Conservation (phyloP, 129 eudicot species). For the Helianthus tuberosus region DNA sequence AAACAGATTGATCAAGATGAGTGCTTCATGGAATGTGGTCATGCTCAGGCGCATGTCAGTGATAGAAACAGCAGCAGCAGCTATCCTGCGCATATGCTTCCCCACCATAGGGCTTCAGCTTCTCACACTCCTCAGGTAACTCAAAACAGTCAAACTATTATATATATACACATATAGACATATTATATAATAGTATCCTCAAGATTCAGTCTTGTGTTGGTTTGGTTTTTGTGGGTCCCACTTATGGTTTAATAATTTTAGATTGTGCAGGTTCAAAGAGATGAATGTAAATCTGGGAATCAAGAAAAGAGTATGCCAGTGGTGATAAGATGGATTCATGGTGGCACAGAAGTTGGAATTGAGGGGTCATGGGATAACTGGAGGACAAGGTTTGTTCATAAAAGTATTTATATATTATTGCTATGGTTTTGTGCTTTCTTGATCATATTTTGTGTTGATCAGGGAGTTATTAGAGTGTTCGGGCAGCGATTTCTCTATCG, state of each 20-base stretch:
- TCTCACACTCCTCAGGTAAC: slow-evolving; percentile 42
- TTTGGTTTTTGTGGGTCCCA: neutral
- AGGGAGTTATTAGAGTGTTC: slow-evolving; percentile 47
- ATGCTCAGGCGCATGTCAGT: slow-evolving; percentile 39
- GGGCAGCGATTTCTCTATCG: slow-evolving; percentile 25
- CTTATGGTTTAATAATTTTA: neutral
- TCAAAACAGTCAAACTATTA: slow-evolving; percentile 4
- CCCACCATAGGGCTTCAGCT: slow-evolving; percentile 37
- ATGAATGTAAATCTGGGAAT: slow-evolving; percentile 10
- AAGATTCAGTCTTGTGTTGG: slow-evolving; percentile 11
- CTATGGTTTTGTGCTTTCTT: slow-evolving; percentile 5
- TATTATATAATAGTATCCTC: slow-evolving; percentile 1
- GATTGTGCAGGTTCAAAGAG: slow-evolving; percentile 26
- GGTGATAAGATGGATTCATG: slow-evolving; percentile 43
- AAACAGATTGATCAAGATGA: slow-evolving; percentile 30
- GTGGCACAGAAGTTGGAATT: slow-evolving; percentile 45
- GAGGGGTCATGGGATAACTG: slow-evolving; percentile 64
- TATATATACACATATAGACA: neutral
- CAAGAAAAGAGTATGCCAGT: slow-evolving; percentile 28
- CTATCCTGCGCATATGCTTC: slow-evolving; percentile 36
- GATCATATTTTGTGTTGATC: slow-evolving; percentile 22
- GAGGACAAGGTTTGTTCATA: slow-evolving; percentile 40
- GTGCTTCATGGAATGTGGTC: slow-evolving; percentile 43
- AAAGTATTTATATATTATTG: neutral
- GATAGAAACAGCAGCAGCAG: slow-evolving; percentile 22